Conservation (phyloP, 1,284 basidiomycete species). For the Schizopora paradoxa region DNA sequence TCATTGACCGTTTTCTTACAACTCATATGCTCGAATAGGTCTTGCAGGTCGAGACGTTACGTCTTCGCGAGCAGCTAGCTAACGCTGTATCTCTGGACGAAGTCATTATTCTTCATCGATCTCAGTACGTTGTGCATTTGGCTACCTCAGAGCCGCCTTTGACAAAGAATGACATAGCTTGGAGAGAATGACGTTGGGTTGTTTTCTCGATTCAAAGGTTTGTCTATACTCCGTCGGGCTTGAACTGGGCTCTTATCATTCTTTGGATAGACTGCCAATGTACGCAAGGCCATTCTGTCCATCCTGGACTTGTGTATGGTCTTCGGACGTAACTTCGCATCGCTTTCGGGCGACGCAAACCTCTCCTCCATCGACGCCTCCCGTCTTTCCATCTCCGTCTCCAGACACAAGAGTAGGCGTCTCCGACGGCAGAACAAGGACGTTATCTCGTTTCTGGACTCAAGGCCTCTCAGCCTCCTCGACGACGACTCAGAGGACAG, state of each 20-base stretch:
- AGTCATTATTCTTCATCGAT: conserved; percentile 66
- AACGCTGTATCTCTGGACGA: conserved; percentile 64
- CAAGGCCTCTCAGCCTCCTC: conserved; percentile 26
- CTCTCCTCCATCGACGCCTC: conserved; percentile 38
- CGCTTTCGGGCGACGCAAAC: conserved; percentile 52
- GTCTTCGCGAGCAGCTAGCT: conserved; percentile 53
- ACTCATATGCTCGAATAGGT: conserved; percentile 42
- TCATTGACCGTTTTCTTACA: conserved; percentile 1
- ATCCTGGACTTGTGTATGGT: conserved; percentile 70
- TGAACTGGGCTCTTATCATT: neutral
- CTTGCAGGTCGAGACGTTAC: conserved; percentile 53
- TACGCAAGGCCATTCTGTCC: conserved; percentile 59
- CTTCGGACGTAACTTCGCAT: conserved; percentile 58
- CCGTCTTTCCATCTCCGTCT: conserved; percentile 4
- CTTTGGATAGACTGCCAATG: conserved; percentile 46
- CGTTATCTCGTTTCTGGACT: conserved; percentile 55
- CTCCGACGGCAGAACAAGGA: conserved; percentile 47
- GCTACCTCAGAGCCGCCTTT: conserved; percentile 11
- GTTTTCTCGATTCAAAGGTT: conserved; percentile 64
- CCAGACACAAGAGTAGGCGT: conserved; percentile 54
- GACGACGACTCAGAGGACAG: conserved; percentile 26
- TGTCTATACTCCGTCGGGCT: conserved; percentile 21
- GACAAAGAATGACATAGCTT: conserved; percentile 39
- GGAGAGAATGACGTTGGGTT: conserved; percentile 54
- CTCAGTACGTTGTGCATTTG: conserved; percentile 50